Conservation (phyloP, 306 rosid species). For the Rubus parviflorus region DNA sequence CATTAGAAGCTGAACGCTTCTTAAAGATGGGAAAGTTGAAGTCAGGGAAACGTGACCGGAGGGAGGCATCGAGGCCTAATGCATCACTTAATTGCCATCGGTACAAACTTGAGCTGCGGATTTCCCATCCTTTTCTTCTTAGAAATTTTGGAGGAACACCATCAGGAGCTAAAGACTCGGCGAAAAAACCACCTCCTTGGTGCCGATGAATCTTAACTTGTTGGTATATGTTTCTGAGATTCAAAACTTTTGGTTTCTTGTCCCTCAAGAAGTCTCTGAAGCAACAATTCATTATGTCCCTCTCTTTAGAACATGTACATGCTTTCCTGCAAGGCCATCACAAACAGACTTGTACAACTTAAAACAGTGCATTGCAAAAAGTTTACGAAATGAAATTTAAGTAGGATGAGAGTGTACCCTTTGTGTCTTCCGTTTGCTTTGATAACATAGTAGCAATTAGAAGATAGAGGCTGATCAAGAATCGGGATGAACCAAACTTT, state of each 20-base stretch:
- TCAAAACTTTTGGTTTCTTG: slow-evolving; percentile 59
- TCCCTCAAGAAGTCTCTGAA: slow-evolving; percentile 54
- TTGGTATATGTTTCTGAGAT: slow-evolving; percentile 64
- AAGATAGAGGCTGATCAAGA: slow-evolving; percentile 74
- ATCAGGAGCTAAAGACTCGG: slow-evolving; percentile 65
- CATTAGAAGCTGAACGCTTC: slow-evolving; percentile 44
- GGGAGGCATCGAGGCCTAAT: slow-evolving; percentile 53
- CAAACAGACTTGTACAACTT: background rate
- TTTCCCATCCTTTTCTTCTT: slow-evolving; percentile 71
- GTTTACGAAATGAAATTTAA: background rate
- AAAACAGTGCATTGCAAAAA: slow-evolving; percentile 1
- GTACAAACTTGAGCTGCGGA: slow-evolving; percentile 47
- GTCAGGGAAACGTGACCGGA: slow-evolving; percentile 53
- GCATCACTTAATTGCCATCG: slow-evolving; percentile 53
- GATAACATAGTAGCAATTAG: slow-evolving; percentile 71
- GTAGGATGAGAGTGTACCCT: slow-evolving; percentile 43
- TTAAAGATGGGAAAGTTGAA: slow-evolving; percentile 57
- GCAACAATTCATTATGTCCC: slow-evolving; percentile 69
- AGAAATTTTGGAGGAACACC: slow-evolving; percentile 77
- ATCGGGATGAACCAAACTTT: slow-evolving; percentile 76
- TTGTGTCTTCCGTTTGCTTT: slow-evolving; percentile 71
- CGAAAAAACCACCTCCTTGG: slow-evolving; percentile 69
- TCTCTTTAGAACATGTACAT: slow-evolving; percentile 63
- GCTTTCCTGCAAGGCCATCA: slow-evolving; percentile 54
- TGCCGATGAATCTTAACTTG: slow-evolving; percentile 63